Evolutionary conservation across 129 eudicot genomes (phyloP).

Genomic region (Calendula officinalis): DNA sequence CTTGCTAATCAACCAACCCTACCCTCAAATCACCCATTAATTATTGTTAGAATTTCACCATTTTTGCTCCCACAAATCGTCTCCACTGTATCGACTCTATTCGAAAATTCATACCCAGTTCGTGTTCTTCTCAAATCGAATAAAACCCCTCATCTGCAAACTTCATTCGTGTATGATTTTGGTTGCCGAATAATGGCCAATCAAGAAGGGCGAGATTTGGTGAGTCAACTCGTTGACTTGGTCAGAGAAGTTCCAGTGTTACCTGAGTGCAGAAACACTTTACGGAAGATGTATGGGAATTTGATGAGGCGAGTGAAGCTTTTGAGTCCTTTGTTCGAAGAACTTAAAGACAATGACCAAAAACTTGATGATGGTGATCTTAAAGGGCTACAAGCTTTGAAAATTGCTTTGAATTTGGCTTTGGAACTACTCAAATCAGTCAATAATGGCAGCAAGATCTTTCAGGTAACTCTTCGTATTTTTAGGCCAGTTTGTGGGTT

Average conservation of each 20-base stretch:
- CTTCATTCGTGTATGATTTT: conserved; percentile 17
- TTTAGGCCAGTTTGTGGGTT: too few species aligned
- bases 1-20: neutral
- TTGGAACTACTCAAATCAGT: conserved; percentile 58
- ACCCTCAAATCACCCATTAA: conserved; percentile 6
- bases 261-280: conserved; percentile 73
- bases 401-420: conserved; percentile 56
- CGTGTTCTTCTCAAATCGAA: conserved; percentile 1
- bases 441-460: conserved; percentile 69
- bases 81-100: neutral
- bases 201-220: conserved; percentile 32
- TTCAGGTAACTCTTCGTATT: conserved; percentile 46
- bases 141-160: neutral
- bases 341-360: conserved; percentile 57
- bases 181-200: conserved; percentile 18
- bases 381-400: conserved; percentile 49
- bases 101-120: conserved; percentile 10
- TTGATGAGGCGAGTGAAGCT: conserved; percentile 84
- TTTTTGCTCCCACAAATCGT: conserved; percentile 10
- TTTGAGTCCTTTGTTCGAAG: conserved; percentile 87
- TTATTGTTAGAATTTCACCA: neutral
- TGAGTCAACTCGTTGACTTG: conserved; percentile 56
- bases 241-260: conserved; percentile 54
- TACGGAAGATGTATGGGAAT: conserved; percentile 69
- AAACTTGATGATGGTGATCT: conserved; percentile 45